A percentile compares a stretch with the other conserved stretches of the same genome.
Conservation (phyloP, 331 rosid genomes). For the Quercus lobata region DNA sequence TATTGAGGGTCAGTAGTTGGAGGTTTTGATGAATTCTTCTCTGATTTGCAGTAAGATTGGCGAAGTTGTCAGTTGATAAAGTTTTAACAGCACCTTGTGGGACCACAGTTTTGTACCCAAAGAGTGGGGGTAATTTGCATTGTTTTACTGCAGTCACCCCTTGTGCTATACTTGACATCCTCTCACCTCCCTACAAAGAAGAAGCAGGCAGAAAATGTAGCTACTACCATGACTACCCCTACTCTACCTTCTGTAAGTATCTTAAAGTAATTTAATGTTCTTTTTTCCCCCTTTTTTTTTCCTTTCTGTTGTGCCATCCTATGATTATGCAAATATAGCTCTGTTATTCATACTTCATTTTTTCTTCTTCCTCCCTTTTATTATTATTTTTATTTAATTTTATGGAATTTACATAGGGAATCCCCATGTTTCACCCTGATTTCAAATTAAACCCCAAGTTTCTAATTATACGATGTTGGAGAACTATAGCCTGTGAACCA, state of each 20-base stretch:
- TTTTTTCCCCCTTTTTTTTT: not conserved
- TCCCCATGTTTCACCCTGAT: too few relatives aligned
- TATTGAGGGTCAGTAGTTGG: conserved; percentile 1
- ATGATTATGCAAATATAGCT: not conserved
- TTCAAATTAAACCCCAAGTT: too few relatives aligned
- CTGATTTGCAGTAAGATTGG: conserved; percentile 59
- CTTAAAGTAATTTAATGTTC: not conserved
- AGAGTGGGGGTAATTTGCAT: conserved; percentile 80
- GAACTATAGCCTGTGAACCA: too few relatives aligned
- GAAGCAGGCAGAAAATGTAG: conserved; percentile 78
- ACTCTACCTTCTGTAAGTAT: conserved; percentile 67
- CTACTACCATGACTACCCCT: conserved; percentile 77
- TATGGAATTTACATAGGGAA: too few relatives aligned
- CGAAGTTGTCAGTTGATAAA: conserved; percentile 72
- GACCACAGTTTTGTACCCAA: conserved; percentile 76
- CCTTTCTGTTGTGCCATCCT: not conserved
- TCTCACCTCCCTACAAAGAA: conserved; percentile 80
- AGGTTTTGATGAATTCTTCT: not conserved
- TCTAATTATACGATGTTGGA: too few relatives aligned
- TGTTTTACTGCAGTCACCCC: conserved; percentile 88
- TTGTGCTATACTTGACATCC: conserved; percentile 86
- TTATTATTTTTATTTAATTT: too few relatives aligned
- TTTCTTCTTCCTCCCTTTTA: not conserved
- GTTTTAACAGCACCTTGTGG: conserved; percentile 68
- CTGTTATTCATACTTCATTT: not conserved